Evolutionary conservation across 2,329 filamentous ascomycete species (phyloP).

Genomic region (Trichoderma sp.): DNA sequence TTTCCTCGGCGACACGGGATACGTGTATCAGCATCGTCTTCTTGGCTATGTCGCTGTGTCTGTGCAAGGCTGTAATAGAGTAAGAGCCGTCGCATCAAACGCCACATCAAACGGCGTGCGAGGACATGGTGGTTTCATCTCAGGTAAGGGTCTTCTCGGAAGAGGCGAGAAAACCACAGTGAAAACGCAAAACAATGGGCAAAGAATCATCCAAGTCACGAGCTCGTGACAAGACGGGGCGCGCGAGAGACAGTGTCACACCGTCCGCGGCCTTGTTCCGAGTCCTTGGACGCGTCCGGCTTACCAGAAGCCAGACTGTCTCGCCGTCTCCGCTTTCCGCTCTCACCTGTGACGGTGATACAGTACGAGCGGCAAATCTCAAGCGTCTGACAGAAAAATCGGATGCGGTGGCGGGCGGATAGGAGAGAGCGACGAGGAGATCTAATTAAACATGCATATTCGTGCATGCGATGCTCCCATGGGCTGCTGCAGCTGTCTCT

Average conservation of each 20-base stretch:
- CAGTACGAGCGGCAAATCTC: neutral
- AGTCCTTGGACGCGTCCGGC: slow-evolving; percentile 19
- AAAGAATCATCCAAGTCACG: neutral
- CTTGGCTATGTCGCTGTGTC: neutral
- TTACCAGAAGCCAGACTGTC: slow-evolving; percentile 2
- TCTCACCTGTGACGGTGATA: neutral
- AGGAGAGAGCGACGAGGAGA: neutral
- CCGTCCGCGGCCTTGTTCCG: slow-evolving; percentile 23
- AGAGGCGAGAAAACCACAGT: neutral
- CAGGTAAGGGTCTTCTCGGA: neutral
- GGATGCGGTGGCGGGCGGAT: neutral
- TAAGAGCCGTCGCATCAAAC: neutral
- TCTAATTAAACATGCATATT: slow-evolving; percentile 22
- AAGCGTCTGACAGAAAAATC: slow-evolving; percentile 2
- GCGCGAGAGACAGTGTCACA: slow-evolving; percentile 9
- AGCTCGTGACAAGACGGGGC: slow-evolving; percentile 19
- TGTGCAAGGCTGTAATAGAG: neutral
- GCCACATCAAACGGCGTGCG: slow-evolving; percentile 13
- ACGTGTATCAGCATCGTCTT: too few species aligned
- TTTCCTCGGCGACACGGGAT: slow-evolving; percentile 16
- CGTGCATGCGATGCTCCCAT: slow-evolving; percentile 12
- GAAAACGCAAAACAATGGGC: too few species aligned
- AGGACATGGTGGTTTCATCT: slow-evolving; percentile 1
- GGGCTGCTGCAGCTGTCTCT: neutral
- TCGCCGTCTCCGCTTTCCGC: slow-evolving; percentile 18